Evolutionary conservation across 2,329 filamentous ascomycete genomes (phyloP), one percentile per base, ranked within the genome.

Genomic region (Trichoderma atroviride): DNA sequence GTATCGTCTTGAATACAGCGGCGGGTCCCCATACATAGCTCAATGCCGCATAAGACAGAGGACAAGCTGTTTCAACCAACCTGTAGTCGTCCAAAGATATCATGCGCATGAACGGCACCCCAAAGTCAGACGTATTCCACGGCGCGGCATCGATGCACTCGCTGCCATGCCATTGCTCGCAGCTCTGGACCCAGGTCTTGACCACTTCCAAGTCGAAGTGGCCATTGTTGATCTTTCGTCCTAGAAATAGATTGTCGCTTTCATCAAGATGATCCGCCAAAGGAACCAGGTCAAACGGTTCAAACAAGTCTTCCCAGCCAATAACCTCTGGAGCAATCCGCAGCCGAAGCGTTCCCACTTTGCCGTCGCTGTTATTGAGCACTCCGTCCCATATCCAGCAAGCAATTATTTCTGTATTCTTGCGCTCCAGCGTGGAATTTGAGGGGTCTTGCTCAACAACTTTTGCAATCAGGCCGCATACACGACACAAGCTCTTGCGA

Each of bases 341-440:
- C 7, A 70, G 31, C 10, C 68, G 65, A 19, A 70, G 63, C 10
- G 68, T 59, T 57, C 40, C 63, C 27, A 53, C 47, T 37, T 70
- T 61, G 22, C 4, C 24, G 27, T 13, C 33, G n/a, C 65, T 29
- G 3, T 10, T 22, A 22, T 52, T 31, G 9, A 70, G 55, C 19
- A 68, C 43, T 27, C 62, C 68, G 11, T 70, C 68, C 68, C 68
- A 70, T 24, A 70, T 10, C 68, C 68, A 70, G 27, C 68, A 68
- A 22, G 68, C 68, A 35, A 70, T 68, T 11, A 70, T 35, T 14
- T 68, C 66, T 13, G 50, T 47, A 29, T 68, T 40, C 3, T 62
- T 43, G 35, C 47, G 24, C 19, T 68, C 50, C n/a, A 33, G 16
- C 6, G 19, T 29, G 13, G 56, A 55, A 19, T 62, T 43, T n/a